Conservation (phyloP, 169 alveolate species). For the Eimeria acervulina region DNA sequence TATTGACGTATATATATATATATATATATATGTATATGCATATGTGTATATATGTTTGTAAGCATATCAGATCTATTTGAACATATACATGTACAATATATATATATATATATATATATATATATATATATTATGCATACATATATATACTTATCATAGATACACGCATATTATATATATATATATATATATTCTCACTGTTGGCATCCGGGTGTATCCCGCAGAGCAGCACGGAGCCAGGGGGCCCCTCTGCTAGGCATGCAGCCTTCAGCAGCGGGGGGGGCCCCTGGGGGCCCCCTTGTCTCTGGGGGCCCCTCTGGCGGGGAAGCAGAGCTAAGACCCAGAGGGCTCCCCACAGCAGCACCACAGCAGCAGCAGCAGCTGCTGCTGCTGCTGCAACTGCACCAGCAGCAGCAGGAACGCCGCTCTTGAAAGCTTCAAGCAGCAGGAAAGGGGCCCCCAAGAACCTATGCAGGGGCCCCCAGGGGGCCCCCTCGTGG, state of each 20-base stretch:
- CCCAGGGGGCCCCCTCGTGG: not conserved
- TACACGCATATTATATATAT: no score
- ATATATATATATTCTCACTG: not conserved
- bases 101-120: no score
- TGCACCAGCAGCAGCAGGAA: no score
- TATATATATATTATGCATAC: no score
- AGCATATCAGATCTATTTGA: no score
- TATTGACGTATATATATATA: no score
- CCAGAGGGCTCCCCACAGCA: constrained; percentile 5
- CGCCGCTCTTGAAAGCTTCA: not conserved
- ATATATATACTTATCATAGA: no score
- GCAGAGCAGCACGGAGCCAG: not conserved
- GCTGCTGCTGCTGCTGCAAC: not conserved
- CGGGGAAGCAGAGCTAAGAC: not conserved
- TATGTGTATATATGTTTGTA: no score
- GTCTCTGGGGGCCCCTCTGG: not conserved
- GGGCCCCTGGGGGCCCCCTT: constrained; percentile 6
- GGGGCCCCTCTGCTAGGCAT: constrained; percentile 33
- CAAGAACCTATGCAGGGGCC: not conserved
- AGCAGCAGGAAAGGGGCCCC: constrained; percentile 1
- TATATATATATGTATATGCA: no score
- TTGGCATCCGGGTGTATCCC: not conserved
- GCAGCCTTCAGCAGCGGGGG: constrained; percentile 42
- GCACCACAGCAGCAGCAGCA: constrained; percentile 16
- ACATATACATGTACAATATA: no score